Evolutionary conservation across 2,329 filamentous ascomycete species (phyloP), one percentile per base, ranked within the genome.

Genomic region (Diaporthe vaccinii): DNA sequence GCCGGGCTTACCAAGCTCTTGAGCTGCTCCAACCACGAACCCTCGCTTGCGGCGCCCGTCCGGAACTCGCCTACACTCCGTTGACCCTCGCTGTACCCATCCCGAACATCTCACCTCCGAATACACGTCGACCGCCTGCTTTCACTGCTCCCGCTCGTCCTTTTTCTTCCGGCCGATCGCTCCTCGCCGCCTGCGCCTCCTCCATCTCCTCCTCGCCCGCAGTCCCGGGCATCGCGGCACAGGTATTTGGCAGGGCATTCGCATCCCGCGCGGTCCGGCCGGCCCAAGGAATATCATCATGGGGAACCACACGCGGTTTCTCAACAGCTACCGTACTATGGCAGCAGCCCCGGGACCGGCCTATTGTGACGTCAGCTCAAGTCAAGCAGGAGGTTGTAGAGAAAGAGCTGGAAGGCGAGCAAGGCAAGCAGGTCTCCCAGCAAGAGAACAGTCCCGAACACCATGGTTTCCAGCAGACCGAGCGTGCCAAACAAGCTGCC

Each of bases 401-500:
- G 17, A 22, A 72, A 8, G 74, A 78, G 28, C 72, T 72, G 49
- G 65, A 77, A 41, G 75, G 75, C 61, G 74, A 80, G 31, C 57
- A 67, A 36, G 72, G 78, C 36, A 76, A 79, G 25, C 77, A 82
- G 41, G 79, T 80, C 77, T 78, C 82, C 75, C 76, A 83, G 31
- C 80, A 82, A 71, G 81, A 82, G 75, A 80, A 83, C 74, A 78
- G 80, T 61, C 75, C 80, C 20, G 78, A 79, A 55, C 77, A 79
- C 39, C 79, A 83, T 78, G 82, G 80, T 2, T 84, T 95, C 82
- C 89, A 89, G 78, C 88, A 91, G 79, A 96, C 94, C 75, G 96
- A 98, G 82, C 96, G 93, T 84, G 76, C 96, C 46, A 91, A 93
- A 17, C 92, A 95, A 80, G 97, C 96, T 15, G 94, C 96, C 3